These are phyloP conservation scores for Fusarium sublunatum DNA, from an alignment of 2,329 filamentous ascomycete species.

Conservation along the genomic window DNA sequence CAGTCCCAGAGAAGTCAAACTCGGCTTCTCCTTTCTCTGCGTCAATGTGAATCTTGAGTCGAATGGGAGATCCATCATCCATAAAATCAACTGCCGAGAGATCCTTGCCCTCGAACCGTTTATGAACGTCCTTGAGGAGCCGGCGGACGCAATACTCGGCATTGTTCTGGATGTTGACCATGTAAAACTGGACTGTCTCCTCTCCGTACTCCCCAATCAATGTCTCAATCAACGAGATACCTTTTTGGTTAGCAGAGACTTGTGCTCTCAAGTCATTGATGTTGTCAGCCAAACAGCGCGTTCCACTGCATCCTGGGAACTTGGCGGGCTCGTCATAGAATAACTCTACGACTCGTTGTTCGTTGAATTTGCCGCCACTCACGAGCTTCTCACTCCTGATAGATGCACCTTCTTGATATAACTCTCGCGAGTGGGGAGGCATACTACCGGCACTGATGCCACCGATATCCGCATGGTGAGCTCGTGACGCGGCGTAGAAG, in stretches of 20 bases:
- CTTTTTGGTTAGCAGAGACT: conserved; percentile 85
- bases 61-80: conserved; percentile 85
- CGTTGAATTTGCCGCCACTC: conserved; percentile 80
- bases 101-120: conserved; percentile 76
- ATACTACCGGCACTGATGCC: conserved; percentile 84
- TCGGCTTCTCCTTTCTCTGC: conserved; percentile 78
- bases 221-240: conserved; percentile 81
- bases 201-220: conserved; percentile 83
- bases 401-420: conserved; percentile 71
- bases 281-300: conserved; percentile 81
- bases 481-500: conserved; percentile 83
- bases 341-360: conserved; percentile 77
- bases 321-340: conserved; percentile 79
- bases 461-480: conserved; percentile 87
- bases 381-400: conserved; percentile 77
- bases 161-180: conserved; percentile 83
- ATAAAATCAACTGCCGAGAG: conserved; percentile 81
- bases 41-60: conserved; percentile 79
- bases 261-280: conserved; percentile 86
- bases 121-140: conserved; percentile 76
- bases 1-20: conserved; percentile 85
- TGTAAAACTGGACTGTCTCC: conserved; percentile 84
- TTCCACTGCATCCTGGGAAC: conserved; percentile 81
- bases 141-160: conserved; percentile 80
- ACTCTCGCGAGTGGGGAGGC: conserved; percentile 76